Base-by-base conservation (phyloP, 257 asterid species). In the Thymus quinquecostatus region DNA sequence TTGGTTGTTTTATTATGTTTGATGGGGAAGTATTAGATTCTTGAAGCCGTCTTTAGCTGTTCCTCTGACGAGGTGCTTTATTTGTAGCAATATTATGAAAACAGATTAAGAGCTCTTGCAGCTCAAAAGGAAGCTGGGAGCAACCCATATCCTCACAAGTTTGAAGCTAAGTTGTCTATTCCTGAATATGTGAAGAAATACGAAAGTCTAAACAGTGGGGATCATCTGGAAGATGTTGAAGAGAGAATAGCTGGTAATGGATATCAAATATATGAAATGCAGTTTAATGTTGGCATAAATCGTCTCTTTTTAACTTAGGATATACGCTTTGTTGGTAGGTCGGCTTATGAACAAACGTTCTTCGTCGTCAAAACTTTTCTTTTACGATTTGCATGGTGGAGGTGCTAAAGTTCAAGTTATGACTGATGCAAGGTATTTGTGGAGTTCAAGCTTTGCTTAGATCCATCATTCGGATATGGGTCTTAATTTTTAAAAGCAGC, bases 321-420 rank as follows among this genome's bases (percentile, higher is more conserved):
- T 55, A 21, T 70, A 11, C 76, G 32, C 33, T 32, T 66, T 69
- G 21, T 73, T 30, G 29, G 64, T 32, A 92, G 98, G 97, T 5
- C 89, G 98, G 69, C 78, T 92, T 38, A 90, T 92, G 96, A 88
- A 66, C 83, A 92, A 90, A 73, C 71, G 97, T 2, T 74, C 95
- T 1, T 86, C 97, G 32, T 83, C 92, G 5, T 53, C 89, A 10
- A 92, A 92, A 83, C 84, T 92, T 6, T 83, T 90, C 80, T 92
- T 92, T 84, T 92, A 92, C 56, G 97, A 90, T 77, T 75, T 92
- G 56, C 96, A 90, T 55, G 95, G 91, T 1, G 84, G 81, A 55
- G 95, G 96, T 75, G 90, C 91, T 75, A 92, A 92, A 77, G 92
- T 92, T 68, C 98, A 92, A 82, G 84, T 88, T 65, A 88, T 92